phyloP scores from a whole-genome alignment of 768 basidiomycete genomes.

The Neoboletus magnificus region DNA sequence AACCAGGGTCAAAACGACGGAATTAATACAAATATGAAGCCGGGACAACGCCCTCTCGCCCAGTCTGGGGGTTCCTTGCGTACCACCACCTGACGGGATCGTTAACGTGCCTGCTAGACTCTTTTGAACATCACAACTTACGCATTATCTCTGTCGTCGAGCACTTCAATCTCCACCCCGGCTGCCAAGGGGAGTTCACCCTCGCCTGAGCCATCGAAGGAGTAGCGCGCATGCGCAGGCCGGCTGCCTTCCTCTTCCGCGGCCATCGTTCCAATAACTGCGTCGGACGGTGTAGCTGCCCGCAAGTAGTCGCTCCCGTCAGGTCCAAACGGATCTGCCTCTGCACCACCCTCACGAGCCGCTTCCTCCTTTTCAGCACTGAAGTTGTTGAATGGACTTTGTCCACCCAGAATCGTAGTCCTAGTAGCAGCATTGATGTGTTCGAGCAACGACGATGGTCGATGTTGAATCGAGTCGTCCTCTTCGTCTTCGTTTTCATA shows the following conservation, averaged over 20 bases:
- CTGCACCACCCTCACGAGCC: slow-evolving; percentile 37
- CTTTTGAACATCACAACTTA: slow-evolving; percentile 38
- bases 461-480: slow-evolving; percentile 70
- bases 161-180: slow-evolving; percentile 69
- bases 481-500: slow-evolving; percentile 70
- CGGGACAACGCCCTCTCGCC: slow-evolving; percentile 87
- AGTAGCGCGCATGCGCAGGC: slow-evolving; percentile 77
- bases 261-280: slow-evolving; percentile 54
- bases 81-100: slow-evolving; percentile 81
- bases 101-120: slow-evolving; percentile 5
- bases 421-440: slow-evolving; percentile 91
- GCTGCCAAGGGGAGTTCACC: slow-evolving; percentile 71
- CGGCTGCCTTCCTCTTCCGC: slow-evolving; percentile 65
- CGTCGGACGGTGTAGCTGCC: slow-evolving; percentile 79
- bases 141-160: slow-evolving; percentile 80
- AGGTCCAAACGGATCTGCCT: slow-evolving; percentile 56
- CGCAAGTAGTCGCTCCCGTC: slow-evolving; percentile 77
- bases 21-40: slow-evolving; percentile 84
- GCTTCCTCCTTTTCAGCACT: slow-evolving; percentile 54
- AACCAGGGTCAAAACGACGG: slow-evolving; percentile 25
- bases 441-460: slow-evolving; percentile 83
- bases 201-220: slow-evolving; percentile 75
- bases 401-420: slow-evolving; percentile 68
- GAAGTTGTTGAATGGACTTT: slow-evolving; percentile 35
- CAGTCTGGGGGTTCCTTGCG: slow-evolving; percentile 73